phyloP scores from a whole-genome alignment of 768 basidiomycete species.

The Mycena capillaripes region DNA sequence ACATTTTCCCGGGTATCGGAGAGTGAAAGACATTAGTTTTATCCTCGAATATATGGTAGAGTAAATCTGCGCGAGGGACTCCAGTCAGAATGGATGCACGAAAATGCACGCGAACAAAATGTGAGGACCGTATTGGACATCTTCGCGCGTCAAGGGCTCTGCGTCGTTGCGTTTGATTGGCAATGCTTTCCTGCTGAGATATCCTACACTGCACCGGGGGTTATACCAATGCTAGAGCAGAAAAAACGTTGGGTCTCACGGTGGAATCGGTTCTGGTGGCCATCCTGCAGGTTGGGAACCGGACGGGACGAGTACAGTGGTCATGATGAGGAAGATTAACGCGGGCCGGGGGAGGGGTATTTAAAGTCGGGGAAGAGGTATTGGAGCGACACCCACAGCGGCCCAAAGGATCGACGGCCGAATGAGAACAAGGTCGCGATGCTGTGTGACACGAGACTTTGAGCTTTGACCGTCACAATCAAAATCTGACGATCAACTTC shows the following conservation, averaged over 20 bases:
- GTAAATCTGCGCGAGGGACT: slow-evolving; percentile 60
- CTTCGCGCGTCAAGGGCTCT: slow-evolving; percentile 85
- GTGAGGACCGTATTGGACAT: slow-evolving; percentile 77
- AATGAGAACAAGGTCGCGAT: not conserved
- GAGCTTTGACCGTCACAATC: not conserved
- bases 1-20: slow-evolving; percentile 62
- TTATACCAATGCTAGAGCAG: slow-evolving; percentile 24
- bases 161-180: slow-evolving; percentile 89
- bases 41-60: slow-evolving; percentile 84
- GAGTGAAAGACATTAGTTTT: slow-evolving; percentile 78
- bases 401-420: not conserved
- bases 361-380: not conserved
- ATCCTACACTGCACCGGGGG: slow-evolving; percentile 59
- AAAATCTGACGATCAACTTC: too few relatives aligned
- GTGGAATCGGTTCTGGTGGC: slow-evolving; percentile 66
- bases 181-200: slow-evolving; percentile 77
- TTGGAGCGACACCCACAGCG: not conserved
- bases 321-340: not conserved
- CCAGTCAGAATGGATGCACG: slow-evolving; percentile 9
- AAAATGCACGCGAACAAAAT: not conserved
- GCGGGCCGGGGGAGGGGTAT: not conserved
- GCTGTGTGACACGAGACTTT: not conserved
- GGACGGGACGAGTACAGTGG: slow-evolving; percentile 25
- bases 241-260: slow-evolving; percentile 57
- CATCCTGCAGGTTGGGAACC: slow-evolving; percentile 41